Conservation (phyloP, 2,329 filamentous ascomycete species). For the Alternaria longipes region DNA sequence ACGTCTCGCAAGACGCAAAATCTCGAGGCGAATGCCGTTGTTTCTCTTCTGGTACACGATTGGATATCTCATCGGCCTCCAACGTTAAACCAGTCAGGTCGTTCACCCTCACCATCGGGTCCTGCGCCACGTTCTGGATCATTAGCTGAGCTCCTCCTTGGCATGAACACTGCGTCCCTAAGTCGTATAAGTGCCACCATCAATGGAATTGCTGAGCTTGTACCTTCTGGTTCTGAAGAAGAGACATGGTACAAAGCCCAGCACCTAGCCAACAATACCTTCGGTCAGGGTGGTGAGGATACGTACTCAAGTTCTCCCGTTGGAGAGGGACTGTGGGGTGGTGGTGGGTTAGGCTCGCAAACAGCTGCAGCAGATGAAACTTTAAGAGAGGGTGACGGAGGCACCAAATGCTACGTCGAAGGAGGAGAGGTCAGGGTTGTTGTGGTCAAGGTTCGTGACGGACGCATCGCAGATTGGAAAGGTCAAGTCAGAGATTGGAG, state of each 20-base stretch:
- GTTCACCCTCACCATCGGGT: conserved; percentile 70
- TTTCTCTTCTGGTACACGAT: conserved; percentile 95
- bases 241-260: conserved; percentile 83
- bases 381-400: conserved; percentile 52
- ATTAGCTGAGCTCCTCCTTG: conserved; percentile 83
- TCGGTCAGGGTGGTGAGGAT: conserved; percentile 59
- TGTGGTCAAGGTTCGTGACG: conserved; percentile 82
- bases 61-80: conserved; percentile 95
- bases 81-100: conserved; percentile 65
- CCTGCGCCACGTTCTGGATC: conserved; percentile 66
- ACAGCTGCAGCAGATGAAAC: conserved; percentile 55
- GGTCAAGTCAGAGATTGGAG: conserved; percentile 86
- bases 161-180: conserved; percentile 88
- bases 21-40: conserved; percentile 81
- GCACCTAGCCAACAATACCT: conserved; percentile 93
- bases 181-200: conserved; percentile 93
- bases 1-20: conserved; percentile 83
- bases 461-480: conserved; percentile 93
- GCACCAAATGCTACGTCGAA: conserved; percentile 74
- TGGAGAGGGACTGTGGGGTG: conserved; percentile 56
- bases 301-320: conserved; percentile 41
- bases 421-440: conserved; percentile 88
- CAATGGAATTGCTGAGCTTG: conserved; percentile 82
- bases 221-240: conserved; percentile 77
- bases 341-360: conserved; percentile 53